Conservation (phyloP, 1,139 yeast genomes). For the Taphrina deformans region DNA sequence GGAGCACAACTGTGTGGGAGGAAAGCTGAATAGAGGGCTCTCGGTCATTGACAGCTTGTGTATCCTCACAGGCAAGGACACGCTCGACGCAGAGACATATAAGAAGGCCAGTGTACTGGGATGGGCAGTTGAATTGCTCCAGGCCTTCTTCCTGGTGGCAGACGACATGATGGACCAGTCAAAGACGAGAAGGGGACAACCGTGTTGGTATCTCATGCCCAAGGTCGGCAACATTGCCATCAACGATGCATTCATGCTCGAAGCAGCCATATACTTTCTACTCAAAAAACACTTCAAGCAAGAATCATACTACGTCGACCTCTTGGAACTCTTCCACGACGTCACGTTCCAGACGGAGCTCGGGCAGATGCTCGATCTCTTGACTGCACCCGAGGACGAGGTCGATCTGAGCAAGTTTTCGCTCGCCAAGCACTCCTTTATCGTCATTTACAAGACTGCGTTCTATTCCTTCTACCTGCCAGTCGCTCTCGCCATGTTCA, state of each 20-base stretch:
- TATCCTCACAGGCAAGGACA: constrained; percentile 69
- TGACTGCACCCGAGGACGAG: constrained; percentile 94
- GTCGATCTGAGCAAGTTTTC: constrained; percentile 88
- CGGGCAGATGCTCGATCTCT: constrained; percentile 91
- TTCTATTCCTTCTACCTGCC: constrained; percentile 97
- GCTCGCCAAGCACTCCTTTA: constrained; percentile 85
- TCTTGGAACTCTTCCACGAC: constrained; percentile 77
- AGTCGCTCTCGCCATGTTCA: constrained; percentile 93
- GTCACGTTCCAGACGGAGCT: constrained; percentile 91
- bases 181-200: constrained; percentile 96
- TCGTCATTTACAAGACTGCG: constrained; percentile 95
- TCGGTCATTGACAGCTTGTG: constrained; percentile 92
- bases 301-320: constrained; percentile 81
- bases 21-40: constrained; percentile 93
- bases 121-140: constrained; percentile 92
- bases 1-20: constrained; percentile 91
- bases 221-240: constrained; percentile 67
- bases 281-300: constrained; percentile 83
- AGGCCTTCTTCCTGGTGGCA: constrained; percentile 94
- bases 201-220: constrained; percentile 81
- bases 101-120: constrained; percentile 86
- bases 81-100: constrained; percentile 67
- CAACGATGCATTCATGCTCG: constrained; percentile 95
- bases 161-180: constrained; percentile 99
- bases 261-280: constrained; percentile 86